Base-by-base conservation (phyloP, 805 yeast species). In the Nakazawaea peltata region DNA sequence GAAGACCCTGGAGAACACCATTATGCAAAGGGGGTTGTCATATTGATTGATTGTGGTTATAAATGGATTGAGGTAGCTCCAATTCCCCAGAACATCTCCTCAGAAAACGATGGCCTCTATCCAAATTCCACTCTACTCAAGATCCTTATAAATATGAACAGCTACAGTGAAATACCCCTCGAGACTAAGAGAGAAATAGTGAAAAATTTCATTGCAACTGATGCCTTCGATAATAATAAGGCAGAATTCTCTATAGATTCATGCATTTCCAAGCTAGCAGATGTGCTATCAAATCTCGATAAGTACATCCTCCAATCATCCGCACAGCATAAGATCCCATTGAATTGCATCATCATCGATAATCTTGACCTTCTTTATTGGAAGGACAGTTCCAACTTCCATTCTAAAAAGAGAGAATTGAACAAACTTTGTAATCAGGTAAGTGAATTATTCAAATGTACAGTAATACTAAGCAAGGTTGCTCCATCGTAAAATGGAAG, bases 321-420 rank as follows among this genome's bases (percentile, higher is more conserved):
- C n/a, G n/a, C n/a, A n/a, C n/a, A n/a, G n/a, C n/a, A n/a, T n/a
- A n/a, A n/a, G n/a, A n/a, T n/a, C 8, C 34, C 34, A 5, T 26
- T 36, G 19, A 31, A 32, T 9, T 36, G 26, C 26, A 28, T 36
- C 4, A 21, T 36, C 10, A 16, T 36, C 19, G 40, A 36, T 19
- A 23, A 17, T 15, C n/a, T 32, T 3, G 36, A 36, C 4, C 5
- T 36, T n/a, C 22, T 32, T 9, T 27, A 27, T 5, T 36, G 35
- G 36, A 23, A 28, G n/a, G 27, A 25, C n/a, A 5, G 17, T n/a
- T 16, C 12, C n/a, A 19, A 22, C 14, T 14, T 22, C 16, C 10
- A 22, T n/a, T 13, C 19, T 7, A 31, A 32, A 28, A 7, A 3
- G 5, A 21, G 18, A 18, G 33, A 31, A 19, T 15, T 36, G 8